Percentiles rank a stretch among this genome's conserved stretches.
Conservation (phyloP, 352 stramenopile species). For the Stramenopiles sp. region DNA sequence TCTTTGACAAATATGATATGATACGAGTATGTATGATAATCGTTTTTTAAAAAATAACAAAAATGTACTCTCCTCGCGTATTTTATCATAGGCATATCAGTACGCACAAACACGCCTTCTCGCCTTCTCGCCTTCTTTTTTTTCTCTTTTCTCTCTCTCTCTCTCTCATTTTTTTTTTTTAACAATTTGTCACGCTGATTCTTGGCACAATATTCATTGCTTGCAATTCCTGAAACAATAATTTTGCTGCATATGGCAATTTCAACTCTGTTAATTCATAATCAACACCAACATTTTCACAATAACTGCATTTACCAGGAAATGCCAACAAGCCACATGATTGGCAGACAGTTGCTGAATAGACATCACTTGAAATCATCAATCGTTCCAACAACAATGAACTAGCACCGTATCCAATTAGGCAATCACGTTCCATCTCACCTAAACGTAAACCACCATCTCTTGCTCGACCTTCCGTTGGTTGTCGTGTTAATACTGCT, state of each 20-base stretch:
- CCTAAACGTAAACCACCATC: constrained; percentile 93
- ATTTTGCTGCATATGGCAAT: constrained; percentile 96
- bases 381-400: constrained; percentile 98
- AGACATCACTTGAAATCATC: constrained; percentile 97
- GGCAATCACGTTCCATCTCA: constrained; percentile 99
- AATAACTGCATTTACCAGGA: constrained; percentile 94
- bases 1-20: too few species aligned
- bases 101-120: too few species aligned
- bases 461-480: constrained; percentile 88
- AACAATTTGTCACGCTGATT: constrained; percentile 75
- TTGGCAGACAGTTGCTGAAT: constrained; percentile 92
- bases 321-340: constrained; percentile 90
- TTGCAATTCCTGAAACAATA: constrained; percentile 93
- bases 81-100: too few species aligned
- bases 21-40: too few species aligned
- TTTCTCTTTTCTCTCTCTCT: too few species aligned
- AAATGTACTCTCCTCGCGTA: too few species aligned
- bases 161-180: constrained; percentile 14
- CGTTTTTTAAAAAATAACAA: too few species aligned
- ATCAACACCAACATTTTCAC: constrained; percentile 52
- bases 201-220: constrained; percentile 98
- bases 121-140: too few species aligned
- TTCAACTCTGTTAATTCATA: constrained; percentile 89
- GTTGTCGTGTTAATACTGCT: constrained; percentile 86
- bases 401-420: constrained; percentile 96